These are phyloP conservation scores for Cercophora newfieldiana DNA, from an alignment of 495 filamentous ascomycete species.

Conservation along the genomic window DNA sequence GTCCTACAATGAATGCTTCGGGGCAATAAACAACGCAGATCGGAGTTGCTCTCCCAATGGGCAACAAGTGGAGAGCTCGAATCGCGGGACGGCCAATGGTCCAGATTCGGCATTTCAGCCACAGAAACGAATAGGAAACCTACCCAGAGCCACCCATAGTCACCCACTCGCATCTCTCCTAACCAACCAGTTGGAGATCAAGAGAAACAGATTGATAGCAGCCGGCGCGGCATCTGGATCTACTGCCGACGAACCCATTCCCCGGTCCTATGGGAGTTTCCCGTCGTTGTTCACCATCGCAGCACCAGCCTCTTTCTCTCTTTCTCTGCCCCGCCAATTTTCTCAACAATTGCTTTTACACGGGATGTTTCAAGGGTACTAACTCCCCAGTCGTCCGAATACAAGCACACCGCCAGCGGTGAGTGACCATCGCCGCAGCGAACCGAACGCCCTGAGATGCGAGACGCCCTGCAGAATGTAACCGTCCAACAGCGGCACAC, in stretches of 20 bases:
- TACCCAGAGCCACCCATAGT: background rate
- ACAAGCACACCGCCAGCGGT: background rate
- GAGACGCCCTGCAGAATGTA: slow-evolving; percentile 5
- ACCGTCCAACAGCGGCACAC: background rate
- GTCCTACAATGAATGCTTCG: background rate
- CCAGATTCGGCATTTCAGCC: slow-evolving; percentile 8
- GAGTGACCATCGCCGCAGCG: background rate
- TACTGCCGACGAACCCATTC: slow-evolving; percentile 19
- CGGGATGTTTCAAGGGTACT: background rate
- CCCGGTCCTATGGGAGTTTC: slow-evolving; percentile 9
- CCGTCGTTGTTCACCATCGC: background rate
- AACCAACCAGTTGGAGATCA: background rate
- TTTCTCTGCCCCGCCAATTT: background rate
- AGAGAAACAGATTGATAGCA: slow-evolving; percentile 15
- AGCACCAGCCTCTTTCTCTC: background rate
- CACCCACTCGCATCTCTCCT: background rate
- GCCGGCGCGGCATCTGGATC: slow-evolving; percentile 16
- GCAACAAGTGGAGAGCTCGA: background rate
- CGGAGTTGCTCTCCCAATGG: background rate
- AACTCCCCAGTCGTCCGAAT: background rate
- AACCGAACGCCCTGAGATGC: slow-evolving; percentile 9
- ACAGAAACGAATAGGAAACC: background rate
- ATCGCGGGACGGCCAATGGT: slow-evolving; percentile 2
- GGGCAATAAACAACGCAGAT: background rate
- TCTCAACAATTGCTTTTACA: background rate